Evolutionary conservation across 176 grass and related monocot species (phyloP).

Genomic region (Stipa capillata): DNA sequence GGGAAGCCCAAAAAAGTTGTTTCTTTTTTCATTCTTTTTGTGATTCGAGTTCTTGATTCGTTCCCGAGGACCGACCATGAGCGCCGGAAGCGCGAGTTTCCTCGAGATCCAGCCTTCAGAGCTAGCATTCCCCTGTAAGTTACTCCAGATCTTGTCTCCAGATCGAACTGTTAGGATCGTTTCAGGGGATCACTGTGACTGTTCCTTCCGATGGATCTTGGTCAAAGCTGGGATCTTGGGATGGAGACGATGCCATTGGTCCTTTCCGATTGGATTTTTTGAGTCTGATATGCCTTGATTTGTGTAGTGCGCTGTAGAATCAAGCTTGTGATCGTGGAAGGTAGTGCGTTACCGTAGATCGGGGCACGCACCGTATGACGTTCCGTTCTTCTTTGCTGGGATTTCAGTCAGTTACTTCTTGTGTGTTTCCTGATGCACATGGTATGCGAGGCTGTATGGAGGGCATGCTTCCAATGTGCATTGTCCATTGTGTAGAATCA

Average conservation of each 20-base stretch:
- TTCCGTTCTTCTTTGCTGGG: constrained; percentile 3
- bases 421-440: not conserved
- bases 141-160: constrained; percentile 14
- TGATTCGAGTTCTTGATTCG: constrained; percentile 14
- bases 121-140: constrained; percentile 89
- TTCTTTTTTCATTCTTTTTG: not conserved
- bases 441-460: not conserved
- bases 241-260: not conserved
- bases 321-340: not conserved
- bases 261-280: not conserved
- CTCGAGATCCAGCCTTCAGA: constrained; percentile 89
- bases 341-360: not conserved
- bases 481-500: not conserved
- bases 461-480: not conserved
- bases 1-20: not conserved
- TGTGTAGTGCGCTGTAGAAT: not conserved
- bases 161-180: not conserved
- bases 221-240: constrained; percentile 29
- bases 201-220: constrained; percentile 13
- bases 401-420: not conserved
- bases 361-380: not conserved
- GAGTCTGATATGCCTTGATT: not conserved
- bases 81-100: constrained; percentile 42
- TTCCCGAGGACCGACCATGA: constrained; percentile 32
- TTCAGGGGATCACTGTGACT: not conserved